Conservation (phyloP, 495 filamentous ascomycete genomes). For the Podospora tetraspora region DNA sequence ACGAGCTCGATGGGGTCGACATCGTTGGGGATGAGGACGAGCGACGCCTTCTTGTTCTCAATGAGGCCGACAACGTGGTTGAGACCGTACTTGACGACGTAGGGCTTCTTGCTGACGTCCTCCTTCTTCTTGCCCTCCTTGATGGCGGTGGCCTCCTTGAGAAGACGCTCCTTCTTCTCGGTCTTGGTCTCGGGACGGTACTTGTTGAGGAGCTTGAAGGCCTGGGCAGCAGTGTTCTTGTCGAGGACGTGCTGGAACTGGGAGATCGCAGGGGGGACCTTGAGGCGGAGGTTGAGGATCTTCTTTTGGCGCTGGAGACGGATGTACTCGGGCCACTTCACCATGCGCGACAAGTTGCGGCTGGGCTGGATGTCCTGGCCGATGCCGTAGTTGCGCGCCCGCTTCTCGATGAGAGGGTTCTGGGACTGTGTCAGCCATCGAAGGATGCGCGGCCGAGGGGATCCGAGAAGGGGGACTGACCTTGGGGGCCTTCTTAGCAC, state of each 20-base stretch:
- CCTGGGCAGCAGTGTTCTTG: slow-evolving; percentile 95
- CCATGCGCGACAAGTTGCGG: slow-evolving; percentile 97
- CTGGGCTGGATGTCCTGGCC: slow-evolving; percentile 97
- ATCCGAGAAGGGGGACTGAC: slow-evolving; percentile 47
- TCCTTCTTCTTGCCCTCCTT: slow-evolving; percentile 99
- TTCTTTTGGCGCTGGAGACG: slow-evolving; percentile 99
- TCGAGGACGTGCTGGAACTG: slow-evolving; percentile 98
- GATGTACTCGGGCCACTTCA: slow-evolving; percentile 98
- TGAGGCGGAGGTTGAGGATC: slow-evolving; percentile 96
- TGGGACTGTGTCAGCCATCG: slow-evolving; percentile 41
- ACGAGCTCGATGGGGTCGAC: slow-evolving; percentile 99
- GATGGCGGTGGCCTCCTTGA: slow-evolving; percentile 95
- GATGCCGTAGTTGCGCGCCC: slow-evolving; percentile 95
- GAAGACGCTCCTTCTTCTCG: slow-evolving; percentile 99
- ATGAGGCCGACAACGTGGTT: slow-evolving; percentile 99
- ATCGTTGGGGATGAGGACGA: slow-evolving; percentile 98
- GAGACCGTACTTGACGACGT: slow-evolving; percentile 97
- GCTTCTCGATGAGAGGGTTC: slow-evolving; percentile 99
- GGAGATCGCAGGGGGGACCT: slow-evolving; percentile 95
- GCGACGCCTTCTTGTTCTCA: slow-evolving; percentile 99
- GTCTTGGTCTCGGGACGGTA: slow-evolving; percentile 98
- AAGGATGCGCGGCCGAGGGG: background rate
- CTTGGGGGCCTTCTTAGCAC: slow-evolving; percentile 93
- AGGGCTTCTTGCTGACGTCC: slow-evolving; percentile 99
- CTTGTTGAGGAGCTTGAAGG: slow-evolving; percentile 98